These are phyloP conservation scores for Populus hybrid DNA, from an alignment of 441 rosid genomes.

Conservation along the genomic window DNA sequence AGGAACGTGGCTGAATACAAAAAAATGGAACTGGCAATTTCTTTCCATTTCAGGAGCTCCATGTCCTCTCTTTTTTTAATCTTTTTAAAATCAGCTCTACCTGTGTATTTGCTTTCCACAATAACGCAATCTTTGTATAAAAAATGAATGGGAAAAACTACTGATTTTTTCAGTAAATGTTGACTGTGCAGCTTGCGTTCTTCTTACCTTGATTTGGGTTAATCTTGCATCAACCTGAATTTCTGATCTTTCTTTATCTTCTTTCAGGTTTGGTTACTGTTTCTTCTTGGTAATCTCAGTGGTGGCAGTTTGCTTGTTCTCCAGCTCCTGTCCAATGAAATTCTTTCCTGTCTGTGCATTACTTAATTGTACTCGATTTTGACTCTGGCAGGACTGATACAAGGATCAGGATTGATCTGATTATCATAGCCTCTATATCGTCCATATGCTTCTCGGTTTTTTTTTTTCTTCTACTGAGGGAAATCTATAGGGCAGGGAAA, in stretches of 20 bases:
- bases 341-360: conserved; percentile 26
- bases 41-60: no score
- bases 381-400: conserved; percentile 5
- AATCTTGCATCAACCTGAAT: not conserved
- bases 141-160: no score
- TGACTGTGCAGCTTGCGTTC: not conserved
- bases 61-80: no score
- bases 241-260: conserved; percentile 7
- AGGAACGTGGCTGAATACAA: no score
- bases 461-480: conserved; percentile 12
- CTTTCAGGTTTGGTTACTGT: conserved; percentile 19
- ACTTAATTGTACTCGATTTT: conserved; percentile 21
- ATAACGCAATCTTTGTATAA: no score
- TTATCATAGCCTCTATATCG: conserved; percentile 13
- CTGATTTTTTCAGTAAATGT: no score
- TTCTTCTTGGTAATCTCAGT: conserved; percentile 11
- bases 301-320: conserved; percentile 1
- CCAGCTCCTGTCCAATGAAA: not conserved
- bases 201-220: not conserved
- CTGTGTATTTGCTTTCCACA: no score
- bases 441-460: not conserved
- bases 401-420: conserved; percentile 1
- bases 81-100: no score
- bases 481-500: conserved; percentile 2
- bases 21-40: no score